Conservation (phyloP, 768 basidiomycete species). For the Russula sp. region DNA sequence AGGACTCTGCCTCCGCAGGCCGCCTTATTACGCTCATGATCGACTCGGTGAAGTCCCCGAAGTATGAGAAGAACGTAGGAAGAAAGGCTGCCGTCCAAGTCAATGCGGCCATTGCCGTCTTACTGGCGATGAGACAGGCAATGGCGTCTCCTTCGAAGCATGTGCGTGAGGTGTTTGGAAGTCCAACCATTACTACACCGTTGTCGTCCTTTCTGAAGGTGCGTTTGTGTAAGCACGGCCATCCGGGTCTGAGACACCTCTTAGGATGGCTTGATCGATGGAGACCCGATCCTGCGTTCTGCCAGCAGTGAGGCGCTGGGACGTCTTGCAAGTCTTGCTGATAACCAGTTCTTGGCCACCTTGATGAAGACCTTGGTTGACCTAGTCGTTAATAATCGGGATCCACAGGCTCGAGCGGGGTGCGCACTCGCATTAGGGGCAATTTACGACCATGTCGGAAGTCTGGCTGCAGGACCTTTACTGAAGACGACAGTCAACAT, state of each 20-base stretch:
- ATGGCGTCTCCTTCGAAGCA: conserved; percentile 47
- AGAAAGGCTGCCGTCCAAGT: conserved; percentile 76
- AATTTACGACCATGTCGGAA: conserved; percentile 87
- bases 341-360: conserved; percentile 72
- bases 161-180: conserved; percentile 60
- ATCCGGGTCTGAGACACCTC: conserved; percentile 6
- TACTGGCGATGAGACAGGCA: conserved; percentile 57
- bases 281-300: conserved; percentile 66
- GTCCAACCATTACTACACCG: conserved; percentile 48
- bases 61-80: conserved; percentile 81
- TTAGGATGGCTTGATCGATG: conserved; percentile 75
- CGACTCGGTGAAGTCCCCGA: conserved; percentile 62
- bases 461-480: conserved; percentile 88
- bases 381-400: conserved; percentile 89
- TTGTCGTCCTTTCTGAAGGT: conserved; percentile 77
- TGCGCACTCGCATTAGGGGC: conserved; percentile 90
- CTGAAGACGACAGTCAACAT: conserved; percentile 95
- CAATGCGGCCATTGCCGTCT: conserved; percentile 71
- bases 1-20: conserved; percentile 54
- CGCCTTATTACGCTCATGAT: conserved; percentile 52
- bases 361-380: conserved; percentile 90
- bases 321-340: conserved; percentile 74
- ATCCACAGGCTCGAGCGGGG: conserved; percentile 87
- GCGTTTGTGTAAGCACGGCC: conserved; percentile 16
- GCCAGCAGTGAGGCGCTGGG: conserved; percentile 87